Evolutionary conservation across 2,329 filamentous ascomycete genomes (phyloP).

Genomic region (Trichoderma endophyticum): DNA sequence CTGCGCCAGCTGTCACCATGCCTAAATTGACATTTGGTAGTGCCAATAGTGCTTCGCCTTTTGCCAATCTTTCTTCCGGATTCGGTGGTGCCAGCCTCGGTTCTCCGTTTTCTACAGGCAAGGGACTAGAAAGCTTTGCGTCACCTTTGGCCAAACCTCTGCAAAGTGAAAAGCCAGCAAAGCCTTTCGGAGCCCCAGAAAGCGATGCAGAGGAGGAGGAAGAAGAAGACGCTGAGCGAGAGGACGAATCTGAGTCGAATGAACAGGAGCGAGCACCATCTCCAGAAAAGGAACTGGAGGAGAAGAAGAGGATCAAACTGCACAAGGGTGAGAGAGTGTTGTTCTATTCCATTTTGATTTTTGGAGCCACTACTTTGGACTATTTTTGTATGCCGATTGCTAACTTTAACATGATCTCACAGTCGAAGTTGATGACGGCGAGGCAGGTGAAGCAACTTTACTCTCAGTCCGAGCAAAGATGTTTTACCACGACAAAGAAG

Average conservation of each 20-base stretch:
- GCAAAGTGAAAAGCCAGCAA: slow-evolving; percentile 60
- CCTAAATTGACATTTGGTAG: slow-evolving; percentile 52
- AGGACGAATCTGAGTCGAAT: slow-evolving; percentile 43
- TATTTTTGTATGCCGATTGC: background rate
- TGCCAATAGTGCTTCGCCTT: slow-evolving; percentile 43
- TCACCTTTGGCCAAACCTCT: slow-evolving; percentile 51
- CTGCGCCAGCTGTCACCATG: slow-evolving; percentile 28
- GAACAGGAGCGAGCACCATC: slow-evolving; percentile 45
- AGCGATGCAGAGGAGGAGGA: slow-evolving; percentile 56
- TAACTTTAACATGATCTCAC: slow-evolving; percentile 26
- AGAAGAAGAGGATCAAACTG: slow-evolving; percentile 63
- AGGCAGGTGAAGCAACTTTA: slow-evolving; percentile 75
- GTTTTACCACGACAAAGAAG: slow-evolving; percentile 69
- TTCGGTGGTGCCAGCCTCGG: slow-evolving; percentile 49
- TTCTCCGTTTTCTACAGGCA: slow-evolving; percentile 38
- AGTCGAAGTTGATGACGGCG: slow-evolving; percentile 79
- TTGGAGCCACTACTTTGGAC: background rate
- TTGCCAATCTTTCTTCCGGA: slow-evolving; percentile 42
- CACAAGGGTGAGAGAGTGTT: slow-evolving; percentile 61
- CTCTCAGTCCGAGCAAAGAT: slow-evolving; percentile 79
- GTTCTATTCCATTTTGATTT: background rate
- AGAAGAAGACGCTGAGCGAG: slow-evolving; percentile 37
- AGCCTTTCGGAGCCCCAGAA: slow-evolving; percentile 74
- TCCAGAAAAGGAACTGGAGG: slow-evolving; percentile 55
- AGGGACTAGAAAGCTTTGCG: slow-evolving; percentile 65